Percentiles rank a stretch among this genome's conserved stretches.
phyloP scores from a whole-genome alignment of 2,329 filamentous ascomycete species.

The Pezicula radicicola region DNA sequence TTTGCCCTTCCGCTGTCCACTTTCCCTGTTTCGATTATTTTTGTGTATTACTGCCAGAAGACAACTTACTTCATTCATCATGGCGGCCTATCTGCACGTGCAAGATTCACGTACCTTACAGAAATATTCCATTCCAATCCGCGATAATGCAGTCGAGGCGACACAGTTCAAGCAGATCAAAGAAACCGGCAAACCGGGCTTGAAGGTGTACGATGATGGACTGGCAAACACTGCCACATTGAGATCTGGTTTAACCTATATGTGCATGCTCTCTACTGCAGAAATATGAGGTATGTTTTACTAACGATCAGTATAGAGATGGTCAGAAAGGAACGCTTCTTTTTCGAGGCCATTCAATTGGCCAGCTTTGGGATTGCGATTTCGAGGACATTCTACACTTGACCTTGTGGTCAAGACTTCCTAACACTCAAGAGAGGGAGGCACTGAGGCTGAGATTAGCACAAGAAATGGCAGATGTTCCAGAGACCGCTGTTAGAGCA shows the following conservation, averaged over 20 bases:
- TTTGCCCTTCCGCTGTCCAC: no score
- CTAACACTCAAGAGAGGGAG: slow-evolving; percentile 28
- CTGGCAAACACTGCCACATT: slow-evolving; percentile 26
- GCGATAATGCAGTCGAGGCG: slow-evolving; percentile 28
- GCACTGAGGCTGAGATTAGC: slow-evolving; percentile 22
- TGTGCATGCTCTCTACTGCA: slow-evolving; percentile 9
- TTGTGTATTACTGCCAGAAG: no score
- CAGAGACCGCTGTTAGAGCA: slow-evolving; percentile 14
- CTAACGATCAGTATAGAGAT: slow-evolving; percentile 16
- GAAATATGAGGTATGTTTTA: not conserved
- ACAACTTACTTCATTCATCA: no score
- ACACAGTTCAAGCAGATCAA: slow-evolving; percentile 29
- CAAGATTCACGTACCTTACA: no score
- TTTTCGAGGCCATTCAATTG: slow-evolving; percentile 31
- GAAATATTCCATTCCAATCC: slow-evolving; percentile 29
- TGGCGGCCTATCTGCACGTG: no score
- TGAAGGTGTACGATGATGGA: slow-evolving; percentile 27
- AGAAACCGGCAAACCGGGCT: slow-evolving; percentile 10
- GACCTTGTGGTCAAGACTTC: slow-evolving; percentile 35
- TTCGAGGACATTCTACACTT: slow-evolving; percentile 30
- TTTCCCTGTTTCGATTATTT: no score
- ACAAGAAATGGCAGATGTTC: slow-evolving; percentile 22
- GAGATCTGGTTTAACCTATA: slow-evolving; percentile 26
- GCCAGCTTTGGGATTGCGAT: slow-evolving; percentile 14
- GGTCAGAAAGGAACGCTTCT: slow-evolving; percentile 31